Conservation (phyloP, 139 green algal species). For the Cymbomonas tetramitiformis region DNA sequence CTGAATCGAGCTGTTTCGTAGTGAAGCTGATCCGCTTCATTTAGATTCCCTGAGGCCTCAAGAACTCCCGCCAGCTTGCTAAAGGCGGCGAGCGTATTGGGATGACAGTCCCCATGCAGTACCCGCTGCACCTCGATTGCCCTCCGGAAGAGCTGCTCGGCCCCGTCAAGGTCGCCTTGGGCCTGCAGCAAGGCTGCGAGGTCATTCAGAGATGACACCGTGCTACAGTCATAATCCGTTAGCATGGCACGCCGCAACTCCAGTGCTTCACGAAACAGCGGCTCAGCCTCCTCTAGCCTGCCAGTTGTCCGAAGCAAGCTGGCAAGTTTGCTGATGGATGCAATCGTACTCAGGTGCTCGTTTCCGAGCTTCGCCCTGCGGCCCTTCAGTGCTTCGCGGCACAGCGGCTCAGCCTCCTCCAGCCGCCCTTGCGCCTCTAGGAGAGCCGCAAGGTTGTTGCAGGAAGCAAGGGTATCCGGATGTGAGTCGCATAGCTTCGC, state of each 20-base stretch:
- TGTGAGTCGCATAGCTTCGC: neutral
- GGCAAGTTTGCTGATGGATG: conserved; percentile 13
- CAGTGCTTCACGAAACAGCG: conserved; percentile 1
- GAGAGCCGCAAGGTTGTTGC: conserved; percentile 15
- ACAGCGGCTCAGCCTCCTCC: conserved; percentile 8
- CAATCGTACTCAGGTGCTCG: neutral
- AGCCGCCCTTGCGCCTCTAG: neutral
- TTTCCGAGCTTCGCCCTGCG: neutral
- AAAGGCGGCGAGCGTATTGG: conserved; percentile 6
- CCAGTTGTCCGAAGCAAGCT: neutral
- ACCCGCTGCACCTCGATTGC: conserved; percentile 2
- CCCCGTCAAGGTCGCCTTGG: neutral
- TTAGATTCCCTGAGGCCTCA: neutral
- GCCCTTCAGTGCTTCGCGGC: neutral
- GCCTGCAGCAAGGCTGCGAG: conserved; percentile 9
- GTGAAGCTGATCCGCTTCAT: conserved; percentile 10
- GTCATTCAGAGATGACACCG: conserved; percentile 13
- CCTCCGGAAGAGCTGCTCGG: conserved; percentile 3
- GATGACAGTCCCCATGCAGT: conserved; percentile 9
- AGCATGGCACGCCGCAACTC: neutral
- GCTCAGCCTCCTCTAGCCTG: neutral
- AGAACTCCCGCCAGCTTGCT: conserved; percentile 17
- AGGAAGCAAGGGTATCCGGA: conserved; percentile 2
- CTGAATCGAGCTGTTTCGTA: no score
- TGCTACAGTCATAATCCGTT: neutral